Evolutionary conservation across 352 stramenopile species (phyloP), one percentile per base, ranked within the genome.

Genomic region (Pythium rishiriense): DNA sequence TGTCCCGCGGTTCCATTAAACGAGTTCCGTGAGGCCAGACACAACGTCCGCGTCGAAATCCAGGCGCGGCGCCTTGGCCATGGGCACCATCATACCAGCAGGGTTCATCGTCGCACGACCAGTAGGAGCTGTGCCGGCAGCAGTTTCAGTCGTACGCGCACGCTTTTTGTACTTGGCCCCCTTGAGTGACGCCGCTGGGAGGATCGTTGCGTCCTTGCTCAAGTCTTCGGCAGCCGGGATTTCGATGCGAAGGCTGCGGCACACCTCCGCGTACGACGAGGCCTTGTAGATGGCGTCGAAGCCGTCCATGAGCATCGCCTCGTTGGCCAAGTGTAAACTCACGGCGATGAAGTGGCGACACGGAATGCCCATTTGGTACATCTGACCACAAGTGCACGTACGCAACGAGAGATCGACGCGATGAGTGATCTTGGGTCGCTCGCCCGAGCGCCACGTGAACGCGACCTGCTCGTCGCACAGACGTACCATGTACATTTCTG

Each of bases 241-340:
- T 66, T 93, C 84, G 35, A 93, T 89, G 47, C 84, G 80, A 54
- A 90, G 57, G 57, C 76, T 88, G 35, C 78, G 77, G 55, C 85
- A 75, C 43, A 79, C 71, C 43, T 83, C 80, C 19, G 73, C 81
- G 62, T 88, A 91, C 53, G 73, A 69, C 0, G 68, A 64, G 3
- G 81, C 64, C 64, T 89, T 94, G 72, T 94, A 94, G 60, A 94
- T 86, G 15, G 70, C 22, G 45, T 91, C 79, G 42, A 91, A 89
- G 21, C 75, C 75, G 25, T 86, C 70, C 56, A 90, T 72, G 29
- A 92, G 68, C 47, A 70, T 70, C 15, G 68, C 69, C 25, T 91
- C 79, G 37, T 79, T 80, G 6, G 68, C 78, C 41, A 91, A 91
- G 43, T 90, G 68, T 45, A 85, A 69, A 21, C 74, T 79, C 9